Conservation (phyloP, 495 filamentous ascomycete species). For the Terfezia boudieri region DNA sequence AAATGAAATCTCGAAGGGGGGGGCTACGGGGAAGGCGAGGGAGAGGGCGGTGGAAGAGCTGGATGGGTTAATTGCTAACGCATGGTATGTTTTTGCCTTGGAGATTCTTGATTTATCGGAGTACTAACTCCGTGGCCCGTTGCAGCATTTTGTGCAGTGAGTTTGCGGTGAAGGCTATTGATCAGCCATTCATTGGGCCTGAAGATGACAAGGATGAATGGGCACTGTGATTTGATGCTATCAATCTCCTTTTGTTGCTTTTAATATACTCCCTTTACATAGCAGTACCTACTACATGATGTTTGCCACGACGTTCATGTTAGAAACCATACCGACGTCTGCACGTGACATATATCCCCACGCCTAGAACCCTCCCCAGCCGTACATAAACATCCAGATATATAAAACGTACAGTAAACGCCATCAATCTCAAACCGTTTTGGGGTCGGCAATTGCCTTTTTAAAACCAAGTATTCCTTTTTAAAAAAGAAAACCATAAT, state of each 20-base stretch:
- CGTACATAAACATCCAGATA: no score
- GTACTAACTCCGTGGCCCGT: not conserved
- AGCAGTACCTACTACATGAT: no score
- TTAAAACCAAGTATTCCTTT: no score
- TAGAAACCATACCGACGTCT: no score
- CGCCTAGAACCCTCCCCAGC: no score
- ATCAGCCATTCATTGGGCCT: slow-evolving; percentile 64
- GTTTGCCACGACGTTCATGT: no score
- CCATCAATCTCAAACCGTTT: no score
- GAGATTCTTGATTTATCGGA: not conserved
- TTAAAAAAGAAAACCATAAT: no score
- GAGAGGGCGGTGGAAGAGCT: slow-evolving; percentile 74
- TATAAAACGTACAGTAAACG: no score
- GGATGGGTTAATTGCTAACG: slow-evolving; percentile 61
- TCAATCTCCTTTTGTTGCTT: not conserved
- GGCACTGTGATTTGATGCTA: slow-evolving; percentile 34
- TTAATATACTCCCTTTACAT: not conserved
- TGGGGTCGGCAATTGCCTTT: no score
- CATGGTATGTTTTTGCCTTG: slow-evolving; percentile 36
- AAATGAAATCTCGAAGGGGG: slow-evolving; percentile 48
- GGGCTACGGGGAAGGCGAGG: slow-evolving; percentile 36
- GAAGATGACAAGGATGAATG: slow-evolving; percentile 59
- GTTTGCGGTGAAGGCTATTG: slow-evolving; percentile 75
- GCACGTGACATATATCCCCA: no score
- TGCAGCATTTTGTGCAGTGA: slow-evolving; percentile 74